phyloP scores from a whole-genome alignment of 768 basidiomycete genomes.

The Russula sp. region DNA sequence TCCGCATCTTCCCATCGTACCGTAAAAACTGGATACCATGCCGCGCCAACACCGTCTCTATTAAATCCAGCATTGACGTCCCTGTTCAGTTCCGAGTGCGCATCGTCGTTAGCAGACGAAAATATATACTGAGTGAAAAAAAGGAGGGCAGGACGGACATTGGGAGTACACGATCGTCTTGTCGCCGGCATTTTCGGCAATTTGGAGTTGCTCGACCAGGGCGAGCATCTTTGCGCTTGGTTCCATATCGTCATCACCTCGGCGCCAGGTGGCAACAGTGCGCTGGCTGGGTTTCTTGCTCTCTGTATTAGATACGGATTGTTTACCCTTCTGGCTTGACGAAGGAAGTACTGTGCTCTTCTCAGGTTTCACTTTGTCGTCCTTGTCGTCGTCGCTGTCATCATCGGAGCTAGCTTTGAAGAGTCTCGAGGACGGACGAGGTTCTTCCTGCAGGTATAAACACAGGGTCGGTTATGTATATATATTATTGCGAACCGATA shows the following conservation, averaged over 20 bases:
- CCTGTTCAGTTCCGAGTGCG: conserved; percentile 40
- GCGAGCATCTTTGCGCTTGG: conserved; percentile 67
- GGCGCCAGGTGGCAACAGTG: conserved; percentile 53
- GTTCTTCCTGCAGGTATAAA: conserved; percentile 11
- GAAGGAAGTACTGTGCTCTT: background rate
- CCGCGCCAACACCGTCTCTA: conserved; percentile 58
- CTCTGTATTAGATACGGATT: conserved; percentile 32
- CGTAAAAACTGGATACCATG: conserved; percentile 57
- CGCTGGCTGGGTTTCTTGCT: conserved; percentile 21
- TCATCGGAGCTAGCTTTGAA: conserved; percentile 12
- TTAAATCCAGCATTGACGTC: conserved; percentile 69
- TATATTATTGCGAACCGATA: background rate
- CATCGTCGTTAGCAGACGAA: background rate
- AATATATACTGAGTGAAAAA: background rate
- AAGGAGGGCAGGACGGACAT: conserved; percentile 42
- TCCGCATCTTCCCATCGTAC: conserved; percentile 70
- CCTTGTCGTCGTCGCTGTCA: background rate
- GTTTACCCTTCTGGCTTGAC: conserved; percentile 29
- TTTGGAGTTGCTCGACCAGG: conserved; percentile 53
- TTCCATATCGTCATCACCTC: conserved; percentile 59
- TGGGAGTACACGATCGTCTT: conserved; percentile 73
- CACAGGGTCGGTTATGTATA: background rate
- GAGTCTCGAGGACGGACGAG: background rate
- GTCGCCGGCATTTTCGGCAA: conserved; percentile 59
- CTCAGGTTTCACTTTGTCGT: background rate